phyloP scores from a whole-genome alignment of 768 basidiomycete genomes.

The Nevesoporus exiguus region DNA sequence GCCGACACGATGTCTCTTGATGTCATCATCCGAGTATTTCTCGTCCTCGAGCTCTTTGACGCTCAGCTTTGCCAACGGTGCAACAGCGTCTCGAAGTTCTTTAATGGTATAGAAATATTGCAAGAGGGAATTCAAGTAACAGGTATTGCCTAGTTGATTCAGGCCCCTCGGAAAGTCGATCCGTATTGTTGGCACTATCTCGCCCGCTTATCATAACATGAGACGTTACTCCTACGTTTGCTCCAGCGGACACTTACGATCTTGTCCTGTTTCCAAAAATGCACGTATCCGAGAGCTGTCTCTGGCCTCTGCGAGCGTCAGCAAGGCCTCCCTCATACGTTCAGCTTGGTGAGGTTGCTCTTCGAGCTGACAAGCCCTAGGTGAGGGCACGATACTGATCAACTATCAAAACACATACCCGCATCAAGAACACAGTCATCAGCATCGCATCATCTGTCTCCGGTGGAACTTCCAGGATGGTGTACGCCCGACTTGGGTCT shows the following conservation, averaged over 20 bases:
- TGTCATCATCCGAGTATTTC: conserved; percentile 75
- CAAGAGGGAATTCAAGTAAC: conserved; percentile 73
- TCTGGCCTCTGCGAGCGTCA: conserved; percentile 69
- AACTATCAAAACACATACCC: conserved; percentile 43
- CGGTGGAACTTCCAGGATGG: conserved; percentile 61
- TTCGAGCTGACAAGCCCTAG: conserved; percentile 47
- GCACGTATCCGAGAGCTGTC: conserved; percentile 68
- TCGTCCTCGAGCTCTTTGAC: conserved; percentile 60
- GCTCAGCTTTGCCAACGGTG: conserved; percentile 52
- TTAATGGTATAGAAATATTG: conserved; percentile 97
- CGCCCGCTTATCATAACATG: conserved; percentile 51
- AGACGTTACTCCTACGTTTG: background rate
- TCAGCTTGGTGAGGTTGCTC: conserved; percentile 66
- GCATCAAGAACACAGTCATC: conserved; percentile 64
- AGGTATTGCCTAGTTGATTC: conserved; percentile 86
- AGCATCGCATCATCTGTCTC: conserved; percentile 80
- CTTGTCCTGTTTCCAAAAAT: conserved; percentile 61
- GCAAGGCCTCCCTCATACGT: conserved; percentile 69
- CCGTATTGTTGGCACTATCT: conserved; percentile 47
- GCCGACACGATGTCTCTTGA: conserved; percentile 82
- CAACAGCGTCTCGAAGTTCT: conserved; percentile 76
- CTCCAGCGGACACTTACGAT: conserved; percentile 56
- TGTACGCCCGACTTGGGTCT: conserved; percentile 69
- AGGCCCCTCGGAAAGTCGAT: conserved; percentile 80
- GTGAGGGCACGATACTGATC: conserved; percentile 6